Evolutionary conservation across 345 rosid species (phyloP).

Genomic region (Ceriops tagal): DNA sequence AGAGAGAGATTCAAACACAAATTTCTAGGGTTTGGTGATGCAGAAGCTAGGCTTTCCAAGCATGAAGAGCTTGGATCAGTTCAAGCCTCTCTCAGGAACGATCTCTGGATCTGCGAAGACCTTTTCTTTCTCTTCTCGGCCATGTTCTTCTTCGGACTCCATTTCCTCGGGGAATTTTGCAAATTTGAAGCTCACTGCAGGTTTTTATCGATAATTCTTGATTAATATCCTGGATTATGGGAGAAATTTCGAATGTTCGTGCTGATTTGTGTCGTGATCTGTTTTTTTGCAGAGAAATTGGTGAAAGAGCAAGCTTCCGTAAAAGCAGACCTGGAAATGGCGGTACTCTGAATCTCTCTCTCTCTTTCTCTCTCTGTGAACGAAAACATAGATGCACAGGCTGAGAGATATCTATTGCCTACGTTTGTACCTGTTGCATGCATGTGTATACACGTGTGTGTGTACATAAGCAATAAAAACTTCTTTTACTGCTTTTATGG

Average conservation of each 20-base stretch:
- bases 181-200: slow-evolving; percentile 83
- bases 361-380: slow-evolving; percentile 6
- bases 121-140: slow-evolving; percentile 51
- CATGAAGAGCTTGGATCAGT: slow-evolving; percentile 63
- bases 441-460: neutral
- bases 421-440: neutral
- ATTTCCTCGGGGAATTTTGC: slow-evolving; percentile 60
- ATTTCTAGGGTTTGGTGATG: slow-evolving; percentile 36
- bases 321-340: slow-evolving; percentile 79
- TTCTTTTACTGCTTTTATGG: neutral
- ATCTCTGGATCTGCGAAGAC: slow-evolving; percentile 43
- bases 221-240: neutral
- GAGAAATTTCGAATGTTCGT: slow-evolving; percentile 2
- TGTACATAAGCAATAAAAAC: too few relatives aligned
- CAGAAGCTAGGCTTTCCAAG: slow-evolving; percentile 69
- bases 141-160: slow-evolving; percentile 43
- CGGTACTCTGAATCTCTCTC: slow-evolving; percentile 43
- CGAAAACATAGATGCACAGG: slow-evolving; percentile 6
- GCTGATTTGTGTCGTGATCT: slow-evolving; percentile 25
- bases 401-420: slow-evolving; percentile 12
- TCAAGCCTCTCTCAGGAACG: slow-evolving; percentile 45
- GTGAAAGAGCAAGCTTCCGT: slow-evolving; percentile 88
- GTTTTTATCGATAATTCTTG: slow-evolving; percentile 26
- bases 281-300: slow-evolving; percentile 60
- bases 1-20: neutral